These are phyloP conservation scores for Onygenales sp. DNA, from an alignment of 2,329 filamentous ascomycete genomes.

Conservation along the genomic window DNA sequence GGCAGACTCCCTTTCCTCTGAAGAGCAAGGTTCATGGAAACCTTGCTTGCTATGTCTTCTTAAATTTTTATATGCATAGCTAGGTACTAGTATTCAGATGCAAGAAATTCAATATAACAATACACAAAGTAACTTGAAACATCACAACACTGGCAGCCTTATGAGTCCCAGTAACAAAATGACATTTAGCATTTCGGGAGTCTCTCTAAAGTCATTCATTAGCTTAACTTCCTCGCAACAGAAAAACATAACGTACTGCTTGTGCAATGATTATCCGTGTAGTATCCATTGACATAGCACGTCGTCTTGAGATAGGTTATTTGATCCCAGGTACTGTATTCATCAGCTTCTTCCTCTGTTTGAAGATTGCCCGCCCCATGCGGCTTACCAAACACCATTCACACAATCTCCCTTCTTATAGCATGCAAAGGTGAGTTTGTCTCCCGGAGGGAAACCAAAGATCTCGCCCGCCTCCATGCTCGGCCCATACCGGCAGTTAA, in stretches of 20 bases:
- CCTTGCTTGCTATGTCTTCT: no score
- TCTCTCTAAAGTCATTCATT: background rate
- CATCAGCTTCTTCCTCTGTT: background rate
- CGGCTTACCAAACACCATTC: background rate
- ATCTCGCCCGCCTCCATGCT: background rate
- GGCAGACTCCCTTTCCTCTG: no score
- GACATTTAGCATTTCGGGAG: background rate
- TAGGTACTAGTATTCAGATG: background rate
- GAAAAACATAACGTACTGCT: background rate
- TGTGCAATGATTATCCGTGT: background rate
- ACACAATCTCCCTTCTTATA: background rate
- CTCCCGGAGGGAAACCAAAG: background rate
- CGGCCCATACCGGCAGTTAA: background rate
- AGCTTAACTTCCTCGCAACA: background rate
- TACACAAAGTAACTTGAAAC: background rate
- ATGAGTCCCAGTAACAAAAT: no score
- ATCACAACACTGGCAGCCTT: no score
- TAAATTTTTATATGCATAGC: background rate
- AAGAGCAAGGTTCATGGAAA: no score
- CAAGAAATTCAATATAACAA: background rate
- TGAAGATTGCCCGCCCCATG: background rate
- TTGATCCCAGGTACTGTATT: background rate
- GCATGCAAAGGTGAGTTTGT: background rate
- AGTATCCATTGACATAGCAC: background rate
- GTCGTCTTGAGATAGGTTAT: background rate